Conservation (phyloP, 495 filamentous ascomycete genomes). For the Neurospora sp. region DNA sequence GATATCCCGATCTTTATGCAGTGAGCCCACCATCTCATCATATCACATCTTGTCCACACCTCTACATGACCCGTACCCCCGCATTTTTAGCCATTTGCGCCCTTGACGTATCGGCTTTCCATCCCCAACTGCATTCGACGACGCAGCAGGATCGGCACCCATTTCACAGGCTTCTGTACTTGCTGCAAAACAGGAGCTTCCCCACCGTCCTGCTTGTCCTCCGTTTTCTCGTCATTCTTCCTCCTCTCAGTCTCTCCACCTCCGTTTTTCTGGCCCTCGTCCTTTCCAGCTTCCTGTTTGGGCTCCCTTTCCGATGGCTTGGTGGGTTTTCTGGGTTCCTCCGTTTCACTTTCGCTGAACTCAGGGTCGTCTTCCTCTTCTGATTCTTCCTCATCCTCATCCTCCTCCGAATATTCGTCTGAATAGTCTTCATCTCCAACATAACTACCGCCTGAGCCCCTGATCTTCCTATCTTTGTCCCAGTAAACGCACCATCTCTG, state of each 20-base stretch:
- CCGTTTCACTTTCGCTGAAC: constrained; percentile 9
- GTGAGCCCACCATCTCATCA: background rate
- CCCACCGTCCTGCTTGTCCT: constrained; percentile 1
- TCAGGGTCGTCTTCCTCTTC: constrained; percentile 13
- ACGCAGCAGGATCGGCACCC: constrained; percentile 21
- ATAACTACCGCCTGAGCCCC: background rate
- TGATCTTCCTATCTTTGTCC: constrained; percentile 26
- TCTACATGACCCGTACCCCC: background rate
- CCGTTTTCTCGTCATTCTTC: background rate
- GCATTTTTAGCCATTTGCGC: constrained; percentile 1
- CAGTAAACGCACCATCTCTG: constrained; percentile 36
- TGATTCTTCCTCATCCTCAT: constrained; percentile 23
- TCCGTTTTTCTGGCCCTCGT: constrained; percentile 7
- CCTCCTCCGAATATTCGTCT: constrained; percentile 14
- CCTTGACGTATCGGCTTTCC: constrained; percentile 31
- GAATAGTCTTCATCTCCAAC: constrained; percentile 3
- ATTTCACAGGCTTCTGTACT: constrained; percentile 6
- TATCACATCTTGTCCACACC: background rate
- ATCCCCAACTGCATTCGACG: constrained; percentile 26
- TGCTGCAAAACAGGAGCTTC: background rate
- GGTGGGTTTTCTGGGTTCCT: background rate
- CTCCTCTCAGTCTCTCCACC: constrained; percentile 6
- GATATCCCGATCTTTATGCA: background rate
- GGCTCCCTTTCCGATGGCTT: background rate
- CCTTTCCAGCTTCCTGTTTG: background rate